Evolutionary conservation across 2,329 filamentous ascomycete species (phyloP).

Genomic region (Aspergillus bombycis): DNA sequence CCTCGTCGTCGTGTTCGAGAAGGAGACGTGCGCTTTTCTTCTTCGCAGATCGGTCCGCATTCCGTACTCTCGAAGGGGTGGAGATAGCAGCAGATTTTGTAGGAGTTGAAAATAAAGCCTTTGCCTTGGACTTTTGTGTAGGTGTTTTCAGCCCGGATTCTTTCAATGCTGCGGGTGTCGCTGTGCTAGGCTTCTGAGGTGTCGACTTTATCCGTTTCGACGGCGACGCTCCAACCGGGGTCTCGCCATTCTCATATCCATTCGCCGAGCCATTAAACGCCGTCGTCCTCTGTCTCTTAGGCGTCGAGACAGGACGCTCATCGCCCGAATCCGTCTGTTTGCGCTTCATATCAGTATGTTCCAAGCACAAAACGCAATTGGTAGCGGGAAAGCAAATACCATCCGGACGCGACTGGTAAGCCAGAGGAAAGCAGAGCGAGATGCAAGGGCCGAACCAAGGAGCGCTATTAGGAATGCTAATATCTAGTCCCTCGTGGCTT

Average conservation of each 20-base stretch:
- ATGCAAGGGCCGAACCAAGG: conserved; percentile 29
- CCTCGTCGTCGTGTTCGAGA: conserved; percentile 73
- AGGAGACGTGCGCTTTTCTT: conserved; percentile 80
- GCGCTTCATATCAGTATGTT: conserved; percentile 44
- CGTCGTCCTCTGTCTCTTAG: conserved; percentile 41
- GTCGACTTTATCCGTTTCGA: conserved; percentile 34
- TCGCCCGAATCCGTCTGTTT: conserved; percentile 44
- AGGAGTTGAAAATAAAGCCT: conserved; percentile 45
- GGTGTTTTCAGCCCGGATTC: conserved; percentile 42
- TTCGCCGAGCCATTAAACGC: conserved; percentile 32
- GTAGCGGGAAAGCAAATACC: conserved; percentile 32
- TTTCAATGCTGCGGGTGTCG: conserved; percentile 34
- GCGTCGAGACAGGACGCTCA: conserved; percentile 40
- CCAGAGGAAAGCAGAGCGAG: conserved; percentile 4
- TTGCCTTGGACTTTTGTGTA: conserved; percentile 40
- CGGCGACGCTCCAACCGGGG: conserved; percentile 28
- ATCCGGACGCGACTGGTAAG: conserved; percentile 24
- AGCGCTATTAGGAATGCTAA: conserved; percentile 18
- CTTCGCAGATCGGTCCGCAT: conserved; percentile 82
- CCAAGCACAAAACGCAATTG: conserved; percentile 16
- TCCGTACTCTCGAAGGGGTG: conserved; percentile 68
- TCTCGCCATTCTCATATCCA: conserved; percentile 28
- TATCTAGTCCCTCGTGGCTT: conserved; percentile 14
- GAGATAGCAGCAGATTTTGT: conserved; percentile 33
- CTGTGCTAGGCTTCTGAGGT: conserved; percentile 34